These are phyloP conservation scores for Gossypium ekmanianum DNA, from an alignment of 345 rosid genomes.

Conservation along the genomic window DNA sequence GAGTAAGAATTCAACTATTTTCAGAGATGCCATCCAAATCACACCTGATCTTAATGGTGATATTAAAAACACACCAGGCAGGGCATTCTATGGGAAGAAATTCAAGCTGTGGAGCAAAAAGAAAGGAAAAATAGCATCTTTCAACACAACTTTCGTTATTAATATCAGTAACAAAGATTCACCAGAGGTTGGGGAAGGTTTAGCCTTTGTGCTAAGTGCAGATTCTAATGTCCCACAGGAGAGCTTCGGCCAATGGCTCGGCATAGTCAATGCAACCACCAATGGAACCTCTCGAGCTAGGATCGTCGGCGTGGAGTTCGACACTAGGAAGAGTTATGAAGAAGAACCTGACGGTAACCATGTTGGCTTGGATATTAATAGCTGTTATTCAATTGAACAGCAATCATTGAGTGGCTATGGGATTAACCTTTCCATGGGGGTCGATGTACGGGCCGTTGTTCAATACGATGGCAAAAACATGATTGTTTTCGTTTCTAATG, in stretches of 20 bases:
- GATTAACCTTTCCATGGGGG: constrained; percentile 23
- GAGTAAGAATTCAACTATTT: constrained; percentile 17
- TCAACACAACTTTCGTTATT: constrained; percentile 55
- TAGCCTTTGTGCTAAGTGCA: constrained; percentile 2
- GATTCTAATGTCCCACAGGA: not conserved
- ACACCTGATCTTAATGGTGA: constrained; percentile 38
- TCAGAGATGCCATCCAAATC: constrained; percentile 46
- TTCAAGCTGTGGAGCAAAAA: constrained; percentile 46
- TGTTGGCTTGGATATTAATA: constrained; percentile 17
- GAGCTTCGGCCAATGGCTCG: constrained; percentile 17
- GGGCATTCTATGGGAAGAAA: constrained; percentile 29
- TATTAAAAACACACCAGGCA: constrained; percentile 32
- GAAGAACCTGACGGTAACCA: constrained; percentile 14
- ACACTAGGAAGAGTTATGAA: constrained; percentile 5
- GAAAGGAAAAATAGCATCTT: constrained; percentile 27
- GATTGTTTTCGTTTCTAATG: constrained; percentile 35
- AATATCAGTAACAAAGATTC: constrained; percentile 29
- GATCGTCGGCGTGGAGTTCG: constrained; percentile 15
- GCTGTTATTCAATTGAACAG: constrained; percentile 33
- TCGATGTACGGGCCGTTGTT: constrained; percentile 22
- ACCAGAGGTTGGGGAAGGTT: constrained; percentile 11
- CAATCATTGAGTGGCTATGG: constrained; percentile 29
- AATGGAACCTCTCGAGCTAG: not conserved
- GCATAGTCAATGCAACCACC: constrained; percentile 9
- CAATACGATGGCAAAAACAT: constrained; percentile 45